Base-by-base conservation (phyloP, 345 rosid species). In the Pistacia integerrima region DNA sequence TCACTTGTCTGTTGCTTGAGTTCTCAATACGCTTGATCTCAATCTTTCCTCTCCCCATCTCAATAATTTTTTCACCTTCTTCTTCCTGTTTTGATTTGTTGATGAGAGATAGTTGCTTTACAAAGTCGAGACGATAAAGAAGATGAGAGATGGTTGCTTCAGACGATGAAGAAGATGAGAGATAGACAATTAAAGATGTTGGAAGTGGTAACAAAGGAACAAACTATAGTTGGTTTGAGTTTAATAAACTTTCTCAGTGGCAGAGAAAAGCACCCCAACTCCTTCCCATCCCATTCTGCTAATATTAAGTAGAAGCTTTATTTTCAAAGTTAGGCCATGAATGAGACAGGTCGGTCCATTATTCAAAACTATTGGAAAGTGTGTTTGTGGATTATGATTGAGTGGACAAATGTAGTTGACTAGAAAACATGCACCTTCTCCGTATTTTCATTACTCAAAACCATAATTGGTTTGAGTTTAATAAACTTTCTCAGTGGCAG, bases 11-110 rank as follows among this genome's bases (percentile, higher is more conserved):
- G 83, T 90, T 89, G 85, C 87, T 89, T 8, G 81, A 74, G 85
- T 92, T 92, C 81, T 90, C 97, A 77, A 90, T 90, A 82, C 92
- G 89, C 85, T 89, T 92, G 77, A 92, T 90, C 88, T 92, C 94
- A 72, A 89, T 89, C 86, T 87, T 91, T 0, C 93, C 97, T 79
- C 97, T 87, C 57, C 95, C 97, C 95, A 91, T 90, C 74, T 86
- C 64, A 35, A 30, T 17, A 5, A 41, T 41, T 41, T 41, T 0
- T 41, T 41, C 8, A 1, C 8, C 8, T 41, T 41, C 8, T 69
- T 69, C 33, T 30, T 30, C 33, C 3, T 30, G 33, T 30, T 30
- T 30, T 30, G 33, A 30, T 30, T 30, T 30, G 33, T 30, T 30
- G 33, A 1, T 30, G 25, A 25, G 25, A 25, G 25, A 25, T 25